Evolutionary conservation across 768 basidiomycete genomes (phyloP), one percentile per base, ranked within the genome.

Genomic region (Lentinula lateritia): DNA sequence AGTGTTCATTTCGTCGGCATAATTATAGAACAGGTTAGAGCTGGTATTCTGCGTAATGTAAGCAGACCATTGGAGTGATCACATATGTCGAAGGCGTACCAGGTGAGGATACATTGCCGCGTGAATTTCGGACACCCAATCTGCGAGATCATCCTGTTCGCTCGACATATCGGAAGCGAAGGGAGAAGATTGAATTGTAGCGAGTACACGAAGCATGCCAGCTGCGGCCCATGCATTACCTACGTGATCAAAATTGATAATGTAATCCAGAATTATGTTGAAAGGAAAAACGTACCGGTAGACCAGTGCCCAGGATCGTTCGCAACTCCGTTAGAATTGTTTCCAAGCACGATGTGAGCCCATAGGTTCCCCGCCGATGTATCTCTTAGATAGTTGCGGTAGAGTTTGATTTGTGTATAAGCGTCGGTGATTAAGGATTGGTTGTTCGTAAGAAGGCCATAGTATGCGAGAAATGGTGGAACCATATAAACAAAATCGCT

Each of bases 181-280:
- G 53, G 79, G 73, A 0, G 90, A 90, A 36, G 82, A 74, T 64
- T 82, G 76, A 61, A 93, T 87, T 1, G 91, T 93, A 2, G 83
- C 86, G 0, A 90, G 76, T 2, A 95, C 93, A 6, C 93, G 86
- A 9, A 92, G 76, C 82, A 93, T 93, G 0, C 94, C 93, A 16
- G 86, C 89, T 0, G 92, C 91, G 0, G 90, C 94, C 94, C 94
- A 96, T 2, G 78, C 93, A 61, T 95, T 94, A 0, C 93, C 93
- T 89, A 45, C 2, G 20, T 7, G 38, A 20, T 35, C 34, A 28
- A 28, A 28, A 36, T 3, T 10, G 15, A 46, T 35, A 1, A 63
- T 13, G 36, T 57, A 18, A 9, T 18, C n/a, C 6, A 41, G 7
- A 42, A 52, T 28, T 28, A 28, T 28, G 8, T 35, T 35, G 13